Percentiles rank a stretch among this genome's conserved stretches.
Evolutionary conservation across 345 rosid genomes (phyloP).

Genomic region (Crucihimalaya himalaica): DNA sequence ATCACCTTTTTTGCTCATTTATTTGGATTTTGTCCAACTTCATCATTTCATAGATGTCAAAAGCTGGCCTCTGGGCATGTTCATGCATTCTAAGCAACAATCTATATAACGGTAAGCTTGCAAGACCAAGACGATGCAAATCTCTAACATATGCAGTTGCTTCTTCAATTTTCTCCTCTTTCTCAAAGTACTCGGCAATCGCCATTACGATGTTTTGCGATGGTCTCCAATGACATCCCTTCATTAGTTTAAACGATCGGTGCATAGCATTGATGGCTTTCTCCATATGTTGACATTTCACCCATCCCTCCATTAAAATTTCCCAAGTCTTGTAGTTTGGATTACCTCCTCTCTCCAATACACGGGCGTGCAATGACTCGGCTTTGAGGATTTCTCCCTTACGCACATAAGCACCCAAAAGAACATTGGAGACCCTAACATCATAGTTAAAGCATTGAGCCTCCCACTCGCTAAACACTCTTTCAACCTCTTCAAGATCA

Average conservation of each 20-base stretch:
- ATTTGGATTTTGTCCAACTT: constrained; percentile 47
- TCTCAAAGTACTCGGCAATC: constrained; percentile 54
- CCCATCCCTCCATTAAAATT: constrained; percentile 66
- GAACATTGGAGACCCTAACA: constrained; percentile 59
- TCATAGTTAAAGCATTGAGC: constrained; percentile 47
- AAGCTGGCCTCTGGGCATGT: constrained; percentile 44
- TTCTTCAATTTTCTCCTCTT: constrained; percentile 50
- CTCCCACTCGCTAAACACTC: constrained; percentile 57
- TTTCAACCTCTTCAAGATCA: constrained; percentile 47
- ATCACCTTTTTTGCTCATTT: constrained; percentile 27
- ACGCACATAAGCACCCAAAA: constrained; percentile 56
- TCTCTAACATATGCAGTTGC: constrained; percentile 46
- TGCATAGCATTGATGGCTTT: constrained; percentile 60
- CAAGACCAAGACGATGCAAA: constrained; percentile 51
- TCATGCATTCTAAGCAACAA: constrained; percentile 52
- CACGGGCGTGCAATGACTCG: constrained; percentile 47
- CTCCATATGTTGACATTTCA: constrained; percentile 50
- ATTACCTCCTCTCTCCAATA: constrained; percentile 55
- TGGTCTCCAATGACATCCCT: constrained; percentile 59
- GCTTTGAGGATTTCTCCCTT: constrained; percentile 49
- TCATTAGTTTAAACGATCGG: constrained; percentile 47
- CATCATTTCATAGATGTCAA: constrained; percentile 57
- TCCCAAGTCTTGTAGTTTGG: constrained; percentile 87
- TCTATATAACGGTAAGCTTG: constrained; percentile 51
- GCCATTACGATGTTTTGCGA: constrained; percentile 44